A percentile compares a stretch with the other conserved stretches of the same genome.
phyloP scores from a whole-genome alignment of 2,329 filamentous ascomycete genomes.

The Nemania abortiva region DNA sequence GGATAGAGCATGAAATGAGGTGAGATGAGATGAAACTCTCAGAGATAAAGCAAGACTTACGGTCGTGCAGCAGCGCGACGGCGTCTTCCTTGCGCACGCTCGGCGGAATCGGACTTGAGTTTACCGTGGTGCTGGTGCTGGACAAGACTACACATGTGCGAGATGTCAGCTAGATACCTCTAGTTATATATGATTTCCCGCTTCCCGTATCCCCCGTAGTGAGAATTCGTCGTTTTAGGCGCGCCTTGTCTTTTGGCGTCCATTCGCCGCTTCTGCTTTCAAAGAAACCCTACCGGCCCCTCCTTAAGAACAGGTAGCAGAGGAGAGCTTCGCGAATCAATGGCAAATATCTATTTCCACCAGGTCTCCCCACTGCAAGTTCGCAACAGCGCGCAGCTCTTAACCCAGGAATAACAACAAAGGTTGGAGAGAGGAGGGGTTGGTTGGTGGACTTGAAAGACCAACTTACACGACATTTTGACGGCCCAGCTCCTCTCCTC shows the following conservation, averaged over 20 bases:
- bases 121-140: slow-evolving; percentile 57
- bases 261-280: neutral
- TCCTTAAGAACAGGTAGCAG: neutral
- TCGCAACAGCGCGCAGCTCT: neutral
- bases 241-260: neutral
- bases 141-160: slow-evolving; percentile 55
- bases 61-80: slow-evolving; percentile 63
- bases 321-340: neutral
- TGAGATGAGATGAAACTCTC: neutral
- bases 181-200: neutral
- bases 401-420: neutral
- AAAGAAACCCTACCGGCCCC: neutral
- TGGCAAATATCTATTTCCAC: neutral
- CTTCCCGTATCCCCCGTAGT: neutral
- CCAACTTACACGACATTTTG: slow-evolving; percentile 48
- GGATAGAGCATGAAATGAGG: neutral
- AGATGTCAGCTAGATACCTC: slow-evolving; percentile 3
- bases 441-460: neutral
- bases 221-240: neutral
- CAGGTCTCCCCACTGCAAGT: neutral
- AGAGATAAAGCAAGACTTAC: slow-evolving; percentile 23
- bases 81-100: slow-evolving; percentile 42
- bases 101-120: slow-evolving; percentile 59
- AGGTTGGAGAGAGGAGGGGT: neutral
- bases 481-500: slow-evolving; percentile 5